A percentile compares a stretch with the other conserved stretches of the same genome.
These are phyloP conservation scores for Mucor irregularis DNA, from an alignment of 371 early-diverging fungal species.

Conservation along the genomic window DNA sequence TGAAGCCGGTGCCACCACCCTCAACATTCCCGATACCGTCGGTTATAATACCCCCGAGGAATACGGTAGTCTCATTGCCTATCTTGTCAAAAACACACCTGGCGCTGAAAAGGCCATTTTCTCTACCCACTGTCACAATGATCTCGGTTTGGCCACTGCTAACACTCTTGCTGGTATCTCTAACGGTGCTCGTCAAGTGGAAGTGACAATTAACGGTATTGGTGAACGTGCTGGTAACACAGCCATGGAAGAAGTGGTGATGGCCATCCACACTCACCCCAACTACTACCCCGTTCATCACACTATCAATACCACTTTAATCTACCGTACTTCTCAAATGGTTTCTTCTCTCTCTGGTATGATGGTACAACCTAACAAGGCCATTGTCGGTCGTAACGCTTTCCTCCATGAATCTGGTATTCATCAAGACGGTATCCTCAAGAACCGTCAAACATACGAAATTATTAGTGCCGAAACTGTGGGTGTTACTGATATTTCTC, in stretches of 20 bases:
- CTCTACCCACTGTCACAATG: conserved; percentile 97
- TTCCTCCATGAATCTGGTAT: conserved; percentile 97
- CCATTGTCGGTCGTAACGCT: conserved; percentile 97
- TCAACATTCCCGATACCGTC: conserved; percentile 97
- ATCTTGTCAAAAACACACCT: conserved; percentile 75
- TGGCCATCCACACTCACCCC: conserved; percentile 93
- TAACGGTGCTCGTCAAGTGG: conserved; percentile 94
- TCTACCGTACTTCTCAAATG: conserved; percentile 86
- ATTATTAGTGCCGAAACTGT: conserved; percentile 92
- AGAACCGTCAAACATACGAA: conserved; percentile 93
- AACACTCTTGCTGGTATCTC: conserved; percentile 89
- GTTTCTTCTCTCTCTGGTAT: conserved; percentile 90
- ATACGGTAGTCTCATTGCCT: conserved; percentile 82
- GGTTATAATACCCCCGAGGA: conserved; percentile 93
- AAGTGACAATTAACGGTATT: conserved; percentile 97
- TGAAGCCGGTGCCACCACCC: conserved; percentile 91
- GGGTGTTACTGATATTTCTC: conserved; percentile 79
- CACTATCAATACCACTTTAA: conserved; percentile 85
- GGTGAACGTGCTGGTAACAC: conserved; percentile 99
- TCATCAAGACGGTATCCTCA: conserved; percentile 97
- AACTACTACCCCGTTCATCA: conserved; percentile 80
- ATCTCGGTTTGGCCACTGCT: conserved; percentile 95
- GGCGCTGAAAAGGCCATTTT: conserved; percentile 79
- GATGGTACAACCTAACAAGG: conserved; percentile 95
- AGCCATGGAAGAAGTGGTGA: conserved; percentile 92